phyloP scores from a whole-genome alignment of 208 protist genomes.

The Crithidia expoeki region DNA sequence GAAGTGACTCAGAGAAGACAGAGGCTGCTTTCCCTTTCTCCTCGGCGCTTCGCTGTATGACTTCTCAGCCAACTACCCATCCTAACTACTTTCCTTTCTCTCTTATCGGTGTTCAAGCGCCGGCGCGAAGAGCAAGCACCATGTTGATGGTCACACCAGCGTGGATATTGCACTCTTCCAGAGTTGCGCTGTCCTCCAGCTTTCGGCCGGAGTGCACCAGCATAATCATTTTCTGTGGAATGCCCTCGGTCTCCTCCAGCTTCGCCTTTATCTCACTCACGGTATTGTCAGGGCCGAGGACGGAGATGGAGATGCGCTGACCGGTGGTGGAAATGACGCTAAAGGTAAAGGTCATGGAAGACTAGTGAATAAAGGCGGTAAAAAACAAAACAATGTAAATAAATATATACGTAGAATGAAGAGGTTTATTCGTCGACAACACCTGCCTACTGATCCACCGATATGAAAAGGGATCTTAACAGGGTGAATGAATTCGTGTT shows the following conservation, averaged over 20 bases:
- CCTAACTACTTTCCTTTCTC: neutral
- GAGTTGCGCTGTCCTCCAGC: constrained; percentile 67
- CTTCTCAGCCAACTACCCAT: too few relatives aligned
- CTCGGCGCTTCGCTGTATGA: neutral
- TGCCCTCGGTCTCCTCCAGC: constrained; percentile 81
- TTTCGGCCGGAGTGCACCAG: constrained; percentile 79
- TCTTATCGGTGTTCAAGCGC: too few relatives aligned
- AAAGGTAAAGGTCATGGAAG: constrained; percentile 54
- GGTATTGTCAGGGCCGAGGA: constrained; percentile 78
- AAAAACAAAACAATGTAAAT: neutral
- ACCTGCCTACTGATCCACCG: too few relatives aligned
- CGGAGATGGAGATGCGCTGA: constrained; percentile 67
- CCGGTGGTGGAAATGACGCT: constrained; percentile 78
- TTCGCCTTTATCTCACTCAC: constrained; percentile 78
- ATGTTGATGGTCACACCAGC: constrained; percentile 76
- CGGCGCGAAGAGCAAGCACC: constrained; percentile 78
- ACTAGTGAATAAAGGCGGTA: neutral
- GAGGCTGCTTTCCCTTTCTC: neutral
- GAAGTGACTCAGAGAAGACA: too few relatives aligned
- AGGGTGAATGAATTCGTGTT: too few relatives aligned
- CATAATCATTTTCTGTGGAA: constrained; percentile 81
- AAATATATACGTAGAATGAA: constrained; percentile 1
- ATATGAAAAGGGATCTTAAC: too few relatives aligned
- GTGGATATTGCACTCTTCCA: constrained; percentile 65
- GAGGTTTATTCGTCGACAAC: too few relatives aligned